phyloP scores from a whole-genome alignment of 257 asterid genomes.

The Gardenia jasminoides region DNA sequence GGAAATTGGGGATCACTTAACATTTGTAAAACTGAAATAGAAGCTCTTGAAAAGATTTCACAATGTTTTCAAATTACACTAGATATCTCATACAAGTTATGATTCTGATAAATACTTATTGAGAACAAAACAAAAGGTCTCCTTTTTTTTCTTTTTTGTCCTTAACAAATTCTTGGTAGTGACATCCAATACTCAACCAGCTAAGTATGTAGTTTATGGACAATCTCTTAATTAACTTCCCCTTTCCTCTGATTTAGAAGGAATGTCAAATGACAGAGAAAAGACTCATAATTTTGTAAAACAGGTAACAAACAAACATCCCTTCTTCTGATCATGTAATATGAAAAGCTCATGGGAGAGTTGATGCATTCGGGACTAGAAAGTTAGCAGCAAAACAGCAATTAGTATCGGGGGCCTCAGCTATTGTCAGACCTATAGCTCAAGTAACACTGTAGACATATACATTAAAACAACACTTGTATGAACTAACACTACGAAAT shows the following conservation, averaged over 20 bases:
- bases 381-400: too few relatives aligned
- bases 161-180: background rate
- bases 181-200: background rate
- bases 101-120: background rate
- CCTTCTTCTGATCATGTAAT: background rate
- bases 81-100: background rate
- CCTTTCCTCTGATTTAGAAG: background rate
- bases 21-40: conserved; percentile 2
- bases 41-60: background rate
- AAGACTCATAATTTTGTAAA: background rate
- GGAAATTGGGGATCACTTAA: background rate
- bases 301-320: background rate
- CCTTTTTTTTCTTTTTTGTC: background rate
- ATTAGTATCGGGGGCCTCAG: background rate
- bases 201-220: background rate
- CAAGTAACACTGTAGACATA: too few relatives aligned
- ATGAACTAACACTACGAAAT: too few relatives aligned
- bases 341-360: background rate
- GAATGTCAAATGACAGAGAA: background rate
- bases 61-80: background rate
- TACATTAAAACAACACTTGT: too few relatives aligned
- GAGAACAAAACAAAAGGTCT: background rate
- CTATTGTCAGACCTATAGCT: too few relatives aligned
- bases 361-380: background rate
- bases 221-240: background rate